Evolutionary conservation across 2,329 filamentous ascomycete genomes (phyloP).

Genomic region (Aspergillus intermedius): DNA sequence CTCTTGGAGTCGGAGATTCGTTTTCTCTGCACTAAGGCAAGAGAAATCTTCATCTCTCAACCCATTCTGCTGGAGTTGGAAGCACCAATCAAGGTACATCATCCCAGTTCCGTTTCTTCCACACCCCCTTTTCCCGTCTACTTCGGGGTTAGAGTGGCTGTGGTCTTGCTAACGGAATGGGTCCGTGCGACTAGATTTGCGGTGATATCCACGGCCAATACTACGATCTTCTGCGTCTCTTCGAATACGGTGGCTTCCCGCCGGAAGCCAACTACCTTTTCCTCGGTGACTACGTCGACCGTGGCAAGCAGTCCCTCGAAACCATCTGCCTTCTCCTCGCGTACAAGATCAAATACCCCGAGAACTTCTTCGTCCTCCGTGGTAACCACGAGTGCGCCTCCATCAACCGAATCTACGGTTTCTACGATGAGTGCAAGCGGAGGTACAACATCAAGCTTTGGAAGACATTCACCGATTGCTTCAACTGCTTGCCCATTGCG

Average conservation of each 20-base stretch:
- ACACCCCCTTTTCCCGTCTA: background rate
- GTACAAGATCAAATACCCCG: slow-evolving; percentile 99
- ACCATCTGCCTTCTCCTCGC: slow-evolving; percentile 94
- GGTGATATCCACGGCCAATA: slow-evolving; percentile 99
- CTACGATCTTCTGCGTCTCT: slow-evolving; percentile 92
- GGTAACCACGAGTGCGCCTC: slow-evolving; percentile 99
- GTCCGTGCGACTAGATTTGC: slow-evolving; percentile 66
- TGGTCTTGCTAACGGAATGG: background rate
- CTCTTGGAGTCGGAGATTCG: slow-evolving; percentile 93
- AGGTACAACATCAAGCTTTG: slow-evolving; percentile 99
- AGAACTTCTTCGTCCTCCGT: slow-evolving; percentile 98
- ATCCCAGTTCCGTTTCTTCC: background rate
- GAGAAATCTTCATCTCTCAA: slow-evolving; percentile 99
- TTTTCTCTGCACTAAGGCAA: slow-evolving; percentile 94
- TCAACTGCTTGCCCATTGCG: slow-evolving; percentile 97
- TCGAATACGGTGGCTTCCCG: slow-evolving; percentile 97
- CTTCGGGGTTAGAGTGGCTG: background rate
- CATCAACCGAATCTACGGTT: slow-evolving; percentile 98
- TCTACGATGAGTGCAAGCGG: slow-evolving; percentile 99
- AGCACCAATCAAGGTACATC: slow-evolving; percentile 89
- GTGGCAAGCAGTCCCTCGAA: slow-evolving; percentile 98
- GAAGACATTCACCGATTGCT: slow-evolving; percentile 99
- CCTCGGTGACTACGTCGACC: slow-evolving; percentile 96
- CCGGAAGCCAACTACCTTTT: slow-evolving; percentile 99
- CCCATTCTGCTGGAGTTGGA: slow-evolving; percentile 96